These are phyloP conservation scores for Zasmidium citrigriseum DNA, from an alignment of 2,329 filamentous ascomycete species.

Conservation along the genomic window DNA sequence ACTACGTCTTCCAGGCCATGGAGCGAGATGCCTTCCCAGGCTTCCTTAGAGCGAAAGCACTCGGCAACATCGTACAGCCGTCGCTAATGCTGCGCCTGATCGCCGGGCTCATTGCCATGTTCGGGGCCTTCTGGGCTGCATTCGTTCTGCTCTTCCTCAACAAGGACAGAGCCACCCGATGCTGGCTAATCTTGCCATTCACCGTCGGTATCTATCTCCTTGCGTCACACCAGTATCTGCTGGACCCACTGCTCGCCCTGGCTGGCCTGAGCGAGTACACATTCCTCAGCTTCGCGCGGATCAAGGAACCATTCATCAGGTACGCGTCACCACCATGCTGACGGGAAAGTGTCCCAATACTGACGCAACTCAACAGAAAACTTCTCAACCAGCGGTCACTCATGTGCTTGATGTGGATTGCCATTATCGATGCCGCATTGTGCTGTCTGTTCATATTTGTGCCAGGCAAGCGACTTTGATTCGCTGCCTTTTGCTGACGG, in stretches of 20 bases:
- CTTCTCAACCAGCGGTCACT: constrained; percentile 80
- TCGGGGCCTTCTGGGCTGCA: constrained; percentile 89
- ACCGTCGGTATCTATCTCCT: constrained; percentile 87
- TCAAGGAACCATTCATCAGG: constrained; percentile 85
- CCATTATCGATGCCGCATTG: constrained; percentile 76
- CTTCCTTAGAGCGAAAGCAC: constrained; percentile 89
- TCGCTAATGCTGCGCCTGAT: constrained; percentile 85
- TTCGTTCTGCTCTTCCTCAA: constrained; percentile 93
- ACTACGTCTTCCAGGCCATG: constrained; percentile 99
- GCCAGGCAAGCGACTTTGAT: constrained; percentile 76
- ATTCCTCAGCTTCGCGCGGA: constrained; percentile 84
- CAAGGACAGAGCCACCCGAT: constrained; percentile 69
- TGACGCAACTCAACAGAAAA: constrained; percentile 49
- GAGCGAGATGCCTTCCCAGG: constrained; percentile 98
- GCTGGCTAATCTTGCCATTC: constrained; percentile 92
- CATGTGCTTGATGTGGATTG: constrained; percentile 75
- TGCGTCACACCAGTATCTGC: constrained; percentile 89
- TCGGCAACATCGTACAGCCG: constrained; percentile 92
- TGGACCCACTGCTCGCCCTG: constrained; percentile 88
- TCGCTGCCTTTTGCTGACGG: not conserved
- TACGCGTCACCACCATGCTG: constrained; percentile 16
- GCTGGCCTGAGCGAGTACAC: constrained; percentile 95
- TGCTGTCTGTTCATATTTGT: constrained; percentile 93
- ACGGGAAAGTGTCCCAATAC: not conserved
- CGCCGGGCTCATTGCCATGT: constrained; percentile 80